Evolutionary conservation across 208 protist species (phyloP).

Genomic region (Angomonas ambiguus): DNA sequence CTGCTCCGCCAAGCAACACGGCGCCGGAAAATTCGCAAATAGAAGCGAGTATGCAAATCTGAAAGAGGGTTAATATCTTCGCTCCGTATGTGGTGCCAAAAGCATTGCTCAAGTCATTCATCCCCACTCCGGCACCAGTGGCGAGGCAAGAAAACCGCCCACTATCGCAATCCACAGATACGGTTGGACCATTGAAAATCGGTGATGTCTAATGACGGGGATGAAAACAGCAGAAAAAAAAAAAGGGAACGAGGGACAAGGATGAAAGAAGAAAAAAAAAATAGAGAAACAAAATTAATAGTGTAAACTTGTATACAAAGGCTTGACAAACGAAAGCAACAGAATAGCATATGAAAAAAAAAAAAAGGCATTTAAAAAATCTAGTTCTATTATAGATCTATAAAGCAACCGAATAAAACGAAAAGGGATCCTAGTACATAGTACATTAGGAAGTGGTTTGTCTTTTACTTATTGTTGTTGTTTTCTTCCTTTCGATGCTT

Average conservation of each 20-base stretch:
- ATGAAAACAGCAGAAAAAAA: constrained; percentile 3
- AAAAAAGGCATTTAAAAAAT: constrained; percentile 2
- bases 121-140: constrained; percentile 73
- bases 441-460: not conserved
- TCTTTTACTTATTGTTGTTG: not conserved
- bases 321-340: not conserved
- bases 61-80: constrained; percentile 67
- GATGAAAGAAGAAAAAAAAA: not conserved
- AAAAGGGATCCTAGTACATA: not conserved
- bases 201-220: not conserved
- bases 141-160: constrained; percentile 68
- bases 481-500: not conserved
- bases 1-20: constrained; percentile 55
- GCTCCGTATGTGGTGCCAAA: constrained; percentile 87
- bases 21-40: constrained; percentile 82
- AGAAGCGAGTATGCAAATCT: constrained; percentile 77
- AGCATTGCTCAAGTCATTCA: constrained; percentile 91
- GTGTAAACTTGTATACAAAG: not conserved
- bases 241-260: not conserved
- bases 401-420: too few relatives aligned
- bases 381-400: not conserved
- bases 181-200: constrained; percentile 24
- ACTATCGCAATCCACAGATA: constrained; percentile 78
- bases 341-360: not conserved
- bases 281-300: not conserved